Evolutionary conservation across 2,329 filamentous ascomycete species (phyloP), one percentile per base, ranked within the genome.

Genomic region (Pestalotiopsis fici): DNA sequence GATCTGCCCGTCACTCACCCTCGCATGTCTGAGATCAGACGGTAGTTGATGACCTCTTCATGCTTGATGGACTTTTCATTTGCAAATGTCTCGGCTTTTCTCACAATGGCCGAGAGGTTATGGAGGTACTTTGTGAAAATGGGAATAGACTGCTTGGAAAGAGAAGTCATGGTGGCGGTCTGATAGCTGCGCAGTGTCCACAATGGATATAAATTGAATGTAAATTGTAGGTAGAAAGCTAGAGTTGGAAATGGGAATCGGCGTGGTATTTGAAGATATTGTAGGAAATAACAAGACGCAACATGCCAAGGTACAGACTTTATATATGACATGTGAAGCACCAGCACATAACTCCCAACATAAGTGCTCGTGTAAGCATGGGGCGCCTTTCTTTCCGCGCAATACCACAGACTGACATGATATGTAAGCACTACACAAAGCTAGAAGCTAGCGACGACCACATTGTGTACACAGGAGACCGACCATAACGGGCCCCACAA

Each of bases 121-220:
- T 63, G 64, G 3, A 71, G 66, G 59, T 68, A 69, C 54, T 71
- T 67, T 27, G 65, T 43, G 28, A 71, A 59, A 35, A 68, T 39
- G 12, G 70, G 70, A 37, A 71, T 62, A 11, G 69, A 71, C 54
- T 70, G 68, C n/a, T 69, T 67, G 65, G 70, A 70, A 7, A 71
- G 62, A 5, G 68, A 67, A 9, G 60, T 57, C 65, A 67, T 69
- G 60, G 13, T 65, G 64, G 56, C 55, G n/a, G 57, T 50, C 25
- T 59, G 23, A 37, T 5, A 35, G 5, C 31, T 35, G 31, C 11
- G 31, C 31, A 35, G 12, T 59, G 55, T 11, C 11, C 21, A 15
- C 12, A 4, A 4, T 57, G 23, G 13, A 11, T 25, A 25, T 56
- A 21, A 56, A 27, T 18, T 7, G 23, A 9, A 50, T 9, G 9